Percentiles rank a stretch among this genome's conserved stretches.
Conservation (phyloP, 805 yeast genomes). For the Candida tibetensis region DNA sequence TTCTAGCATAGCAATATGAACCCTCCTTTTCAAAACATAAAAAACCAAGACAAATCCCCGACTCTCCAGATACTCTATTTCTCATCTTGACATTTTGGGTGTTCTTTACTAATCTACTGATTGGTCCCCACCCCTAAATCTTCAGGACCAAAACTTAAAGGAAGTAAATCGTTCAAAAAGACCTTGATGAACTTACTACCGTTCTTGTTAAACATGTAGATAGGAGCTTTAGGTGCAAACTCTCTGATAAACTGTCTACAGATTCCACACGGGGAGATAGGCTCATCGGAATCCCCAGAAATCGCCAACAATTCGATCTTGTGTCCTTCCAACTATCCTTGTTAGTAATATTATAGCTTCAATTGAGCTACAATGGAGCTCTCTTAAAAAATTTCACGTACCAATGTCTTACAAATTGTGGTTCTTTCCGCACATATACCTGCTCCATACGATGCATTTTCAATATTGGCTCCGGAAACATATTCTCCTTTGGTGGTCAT, state of each 20-base stretch:
- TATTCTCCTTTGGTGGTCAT: constrained; percentile 48
- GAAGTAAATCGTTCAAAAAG: constrained; percentile 64
- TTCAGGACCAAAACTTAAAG: constrained; percentile 85
- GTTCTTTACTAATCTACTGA: too few relatives aligned
- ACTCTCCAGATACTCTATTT: too few relatives aligned
- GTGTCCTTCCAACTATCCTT: constrained; percentile 39
- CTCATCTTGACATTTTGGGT: too few relatives aligned
- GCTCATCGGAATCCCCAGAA: constrained; percentile 53
- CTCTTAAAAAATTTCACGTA: constrained; percentile 16
- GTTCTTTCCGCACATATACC: constrained; percentile 43
- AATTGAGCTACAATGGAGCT: not conserved
- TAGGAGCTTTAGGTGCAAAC: constrained; percentile 57
- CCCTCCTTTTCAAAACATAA: too few relatives aligned
- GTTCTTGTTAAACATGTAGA: constrained; percentile 65
- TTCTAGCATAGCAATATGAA: too few relatives aligned
- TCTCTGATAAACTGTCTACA: constrained; percentile 90
- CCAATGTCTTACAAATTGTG: constrained; percentile 33
- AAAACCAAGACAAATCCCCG: too few relatives aligned
- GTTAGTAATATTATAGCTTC: not conserved
- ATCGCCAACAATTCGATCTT: constrained; percentile 62
- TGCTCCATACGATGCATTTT: constrained; percentile 83
- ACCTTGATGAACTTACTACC: constrained; percentile 44
- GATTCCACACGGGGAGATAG: constrained; percentile 88
- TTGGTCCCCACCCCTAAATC: constrained; percentile 42
- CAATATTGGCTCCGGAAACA: constrained; percentile 81